Evolutionary conservation across 106 monocot species (phyloP), one percentile per base, ranked within the genome.

Genomic region (Dendrobium catenatum): DNA sequence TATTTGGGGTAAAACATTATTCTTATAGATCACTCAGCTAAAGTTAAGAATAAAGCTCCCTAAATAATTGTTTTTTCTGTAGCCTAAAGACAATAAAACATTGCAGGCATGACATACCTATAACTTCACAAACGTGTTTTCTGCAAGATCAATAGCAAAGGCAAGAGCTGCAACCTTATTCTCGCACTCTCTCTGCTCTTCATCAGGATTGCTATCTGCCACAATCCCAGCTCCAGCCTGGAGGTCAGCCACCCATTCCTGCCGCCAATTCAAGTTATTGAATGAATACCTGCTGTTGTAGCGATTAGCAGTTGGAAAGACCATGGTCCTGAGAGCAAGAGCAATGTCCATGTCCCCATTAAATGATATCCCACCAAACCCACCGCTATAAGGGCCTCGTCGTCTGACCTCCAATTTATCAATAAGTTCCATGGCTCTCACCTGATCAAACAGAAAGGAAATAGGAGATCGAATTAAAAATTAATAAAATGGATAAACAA

Each of bases 211-310:
- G 75, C 93, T 91, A 68, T 94, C 93, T 18, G 94, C 94, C 26
- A 94, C 94, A 3, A 94, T 92, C 27, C 94, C 94, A 58, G 94
- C 91, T 81, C 91, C 94, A 37, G 91, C 84, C 82, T 93, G 93
- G 55, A 90, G 82, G 75, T 90, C 87, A 4, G 82, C 82, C 66
- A 82, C 82, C 82, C 82, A 82, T 41, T 82, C 82, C 68, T 77
- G 82, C 33, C 67, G 43, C 68, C 67, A 7, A 18, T 49, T 82
- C 67, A 42, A 20, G 44, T 82, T 61, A 61, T 46, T 77, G 20
- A 8, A 26, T 26, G 26, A 26, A 6, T 66, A 22, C 0, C 26
- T 6, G 8, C 10, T 66, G 9, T 26, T 66, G 26, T 64, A 22
- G 26, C 9, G n/a, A 66, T 66, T 26, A 66, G 19, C 2, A 10